Evolutionary conservation across 2,329 filamentous ascomycete species (phyloP).

Genomic region (Alternaria ventricosa): DNA sequence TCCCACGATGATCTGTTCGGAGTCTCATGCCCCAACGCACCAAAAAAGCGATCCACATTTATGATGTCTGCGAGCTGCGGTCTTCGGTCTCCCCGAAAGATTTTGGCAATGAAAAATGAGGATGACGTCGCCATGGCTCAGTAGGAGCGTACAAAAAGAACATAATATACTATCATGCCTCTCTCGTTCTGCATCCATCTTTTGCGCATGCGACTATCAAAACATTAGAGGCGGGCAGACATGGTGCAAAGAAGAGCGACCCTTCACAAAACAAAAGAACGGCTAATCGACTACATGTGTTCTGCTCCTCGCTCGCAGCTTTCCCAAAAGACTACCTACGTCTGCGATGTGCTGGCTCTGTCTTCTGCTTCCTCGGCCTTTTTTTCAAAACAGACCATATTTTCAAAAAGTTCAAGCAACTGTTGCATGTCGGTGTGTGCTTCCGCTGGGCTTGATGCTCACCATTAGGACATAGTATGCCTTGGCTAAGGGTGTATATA

Average conservation of each 20-base stretch:
- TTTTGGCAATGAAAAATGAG: rapidly evolving
- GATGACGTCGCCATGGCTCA: rapidly evolving
- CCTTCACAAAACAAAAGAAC: not conserved
- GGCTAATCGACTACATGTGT: not conserved
- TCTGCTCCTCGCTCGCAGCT: not conserved
- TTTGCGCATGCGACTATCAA: not conserved
- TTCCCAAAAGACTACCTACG: not conserved
- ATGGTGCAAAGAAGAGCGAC: not conserved
- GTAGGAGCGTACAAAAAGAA: not conserved
- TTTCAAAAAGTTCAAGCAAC: too few relatives aligned
- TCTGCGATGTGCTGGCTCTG: not conserved
- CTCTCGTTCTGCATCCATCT: rapidly evolving
- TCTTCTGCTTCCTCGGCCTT: not conserved
- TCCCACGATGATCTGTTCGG: not conserved
- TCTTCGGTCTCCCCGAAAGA: rapidly evolving
- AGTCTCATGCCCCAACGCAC: not conserved
- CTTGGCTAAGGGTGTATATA: not conserved
- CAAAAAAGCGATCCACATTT: too few relatives aligned
- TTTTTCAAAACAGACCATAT: too few relatives aligned
- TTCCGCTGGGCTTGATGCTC: too few relatives aligned
- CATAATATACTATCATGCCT: not conserved
- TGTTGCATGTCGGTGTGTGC: too few relatives aligned
- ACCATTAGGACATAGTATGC: rapidly evolving
- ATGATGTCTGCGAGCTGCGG: not conserved
- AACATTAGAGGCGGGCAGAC: too few relatives aligned